Percentiles rank a stretch among this genome's conserved stretches.
phyloP scores from a whole-genome alignment of 805 yeast genomes.

The Spathaspora boniae region DNA sequence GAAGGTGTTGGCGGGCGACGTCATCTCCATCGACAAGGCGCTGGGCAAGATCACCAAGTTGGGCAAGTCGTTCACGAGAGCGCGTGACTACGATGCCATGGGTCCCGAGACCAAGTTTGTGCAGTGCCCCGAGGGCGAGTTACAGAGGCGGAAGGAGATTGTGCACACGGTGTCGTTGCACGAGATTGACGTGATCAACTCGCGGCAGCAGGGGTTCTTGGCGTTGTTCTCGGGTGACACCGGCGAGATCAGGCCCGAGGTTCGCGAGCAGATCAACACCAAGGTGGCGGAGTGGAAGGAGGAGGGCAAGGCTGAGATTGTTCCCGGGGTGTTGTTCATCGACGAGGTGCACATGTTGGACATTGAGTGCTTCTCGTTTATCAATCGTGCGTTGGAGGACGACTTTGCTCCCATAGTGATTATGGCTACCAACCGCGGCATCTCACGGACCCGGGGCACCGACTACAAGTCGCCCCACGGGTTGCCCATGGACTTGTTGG shows the following conservation, averaged over 20 bases:
- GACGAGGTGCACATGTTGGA: slow-evolving; percentile 99
- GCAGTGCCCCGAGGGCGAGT: slow-evolving; percentile 98
- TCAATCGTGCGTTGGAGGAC: slow-evolving; percentile 94
- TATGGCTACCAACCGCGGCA: slow-evolving; percentile 97
- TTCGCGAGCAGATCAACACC: slow-evolving; percentile 92
- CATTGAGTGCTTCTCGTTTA: slow-evolving; percentile 91
- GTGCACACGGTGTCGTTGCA: slow-evolving; percentile 98
- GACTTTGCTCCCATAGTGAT: slow-evolving; percentile 95
- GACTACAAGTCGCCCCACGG: slow-evolving; percentile 95
- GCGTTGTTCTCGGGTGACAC: slow-evolving; percentile 96
- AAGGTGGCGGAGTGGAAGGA: slow-evolving; percentile 98
- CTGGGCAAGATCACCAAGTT: slow-evolving; percentile 90
- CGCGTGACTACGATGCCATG: slow-evolving; percentile 98
- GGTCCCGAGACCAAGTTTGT: slow-evolving; percentile 97
- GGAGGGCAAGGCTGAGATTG: slow-evolving; percentile 97
- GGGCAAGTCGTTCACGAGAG: slow-evolving; percentile 94
- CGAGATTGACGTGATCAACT: slow-evolving; percentile 96
- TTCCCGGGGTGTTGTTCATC: slow-evolving; percentile 95
- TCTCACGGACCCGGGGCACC: slow-evolving; percentile 91
- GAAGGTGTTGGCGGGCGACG: slow-evolving; percentile 96
- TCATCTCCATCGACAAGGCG: slow-evolving; percentile 91
- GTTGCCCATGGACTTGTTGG: slow-evolving; percentile 91
- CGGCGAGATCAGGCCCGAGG: slow-evolving; percentile 94
- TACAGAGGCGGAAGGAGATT: slow-evolving; percentile 91
- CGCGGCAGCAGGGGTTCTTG: slow-evolving; percentile 95